Evolutionary conservation across 345 rosid genomes (phyloP), one percentile per base, ranked within the genome.

Genomic region (Bruguiera parviflora): DNA sequence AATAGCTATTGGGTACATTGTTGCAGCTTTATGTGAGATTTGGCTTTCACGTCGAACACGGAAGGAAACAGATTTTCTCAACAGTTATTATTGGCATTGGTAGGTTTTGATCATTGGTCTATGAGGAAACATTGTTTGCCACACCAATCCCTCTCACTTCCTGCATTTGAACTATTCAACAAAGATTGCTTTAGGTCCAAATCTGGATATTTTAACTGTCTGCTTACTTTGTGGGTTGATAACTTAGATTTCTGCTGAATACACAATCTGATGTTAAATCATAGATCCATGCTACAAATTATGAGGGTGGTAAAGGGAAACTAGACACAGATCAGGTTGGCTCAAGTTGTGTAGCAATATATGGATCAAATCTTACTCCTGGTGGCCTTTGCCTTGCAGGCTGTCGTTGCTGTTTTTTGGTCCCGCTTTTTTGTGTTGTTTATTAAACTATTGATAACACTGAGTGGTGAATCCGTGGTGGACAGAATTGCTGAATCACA

Each of bases 1-100:
- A 73, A 83, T 83, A 74, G 73, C 86, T 25, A 70, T 80, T 61
- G 86, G 84, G 19, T 83, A 83, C 67, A 0, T 78, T 58, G 67
- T 71, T 66, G 80, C 80, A 3, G 86, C 84, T 71, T 58, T 80
- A 56, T 83, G 86, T 51, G 84, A 80, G 77, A 73, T 83, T 20
- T 83, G 86, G 86, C 80, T 83, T 57, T 73, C 86, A 6, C 18
- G 65, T 67, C 69, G 71, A 75, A 63, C 56, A 29, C 62, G 24
- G 15, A 73, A 61, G 57, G 77, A 63, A 64, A 27, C 56, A 43
- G 66, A 52, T 57, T 46, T 73, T 62, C 33, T 80, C 53, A 80
- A 73, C 79, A 73, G 71, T 25, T 78, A 80, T 58, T 59, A 53
- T 55, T 64, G 73, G 76, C 86, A 83, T 18, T 80, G 86, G 84